These are phyloP conservation scores for Leishmania tropica DNA, from an alignment of 208 protist species.

Conservation along the genomic window DNA sequence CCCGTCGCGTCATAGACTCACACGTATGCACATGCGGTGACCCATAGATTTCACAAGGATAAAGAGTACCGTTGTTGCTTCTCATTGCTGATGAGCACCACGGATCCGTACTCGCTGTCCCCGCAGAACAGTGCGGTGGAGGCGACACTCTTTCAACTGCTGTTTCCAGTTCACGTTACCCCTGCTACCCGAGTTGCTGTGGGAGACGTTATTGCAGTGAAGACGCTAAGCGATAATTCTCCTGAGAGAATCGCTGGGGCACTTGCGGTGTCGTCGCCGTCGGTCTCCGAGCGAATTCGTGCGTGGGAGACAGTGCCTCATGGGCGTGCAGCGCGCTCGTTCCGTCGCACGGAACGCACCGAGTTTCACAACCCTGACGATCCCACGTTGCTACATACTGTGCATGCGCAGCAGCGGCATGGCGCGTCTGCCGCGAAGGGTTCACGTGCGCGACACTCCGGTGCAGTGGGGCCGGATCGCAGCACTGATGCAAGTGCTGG, in stretches of 20 bases:
- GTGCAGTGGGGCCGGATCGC: background rate
- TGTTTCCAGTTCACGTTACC: background rate
- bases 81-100: background rate
- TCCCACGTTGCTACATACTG: background rate
- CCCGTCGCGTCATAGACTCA: background rate
- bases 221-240: background rate
- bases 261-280: conserved; percentile 13
- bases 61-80: background rate
- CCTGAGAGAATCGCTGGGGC: background rate
- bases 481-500: background rate
- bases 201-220: background rate
- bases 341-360: background rate
- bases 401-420: background rate
- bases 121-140: background rate
- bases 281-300: conserved; percentile 17
- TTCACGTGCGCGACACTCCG: background rate
- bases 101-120: conserved; percentile 6
- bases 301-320: conserved; percentile 12
- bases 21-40: background rate
- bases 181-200: background rate
- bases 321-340: background rate
- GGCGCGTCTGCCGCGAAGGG: background rate
- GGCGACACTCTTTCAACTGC: conserved; percentile 9
- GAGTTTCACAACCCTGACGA: background rate
- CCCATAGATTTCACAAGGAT: background rate